Evolutionary conservation across 345 rosid species (phyloP).

Genomic region (Microthlaspi erraticum): DNA sequence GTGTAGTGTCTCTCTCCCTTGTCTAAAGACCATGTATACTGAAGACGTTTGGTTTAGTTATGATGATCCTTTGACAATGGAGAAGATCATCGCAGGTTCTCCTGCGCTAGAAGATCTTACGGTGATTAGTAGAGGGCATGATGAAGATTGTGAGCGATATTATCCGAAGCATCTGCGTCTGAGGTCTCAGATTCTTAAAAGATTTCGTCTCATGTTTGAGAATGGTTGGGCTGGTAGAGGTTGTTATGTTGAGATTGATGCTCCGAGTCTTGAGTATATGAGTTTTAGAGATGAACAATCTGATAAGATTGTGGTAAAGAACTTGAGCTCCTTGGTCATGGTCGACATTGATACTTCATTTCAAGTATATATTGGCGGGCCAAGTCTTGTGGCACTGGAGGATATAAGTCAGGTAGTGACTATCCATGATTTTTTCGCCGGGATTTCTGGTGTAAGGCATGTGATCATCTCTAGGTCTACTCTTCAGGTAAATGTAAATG

Average conservation of each 20-base stretch:
- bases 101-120: not conserved
- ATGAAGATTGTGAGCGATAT: no score
- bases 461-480: slow-evolving; percentile 11
- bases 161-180: not conserved
- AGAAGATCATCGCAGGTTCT: not conserved
- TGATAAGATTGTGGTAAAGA: not conserved
- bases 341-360: not conserved
- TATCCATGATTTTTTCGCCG: slow-evolving; percentile 3
- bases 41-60: not conserved
- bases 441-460: not conserved
- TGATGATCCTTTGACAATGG: not conserved
- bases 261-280: slow-evolving; percentile 14
- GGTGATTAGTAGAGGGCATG: no score
- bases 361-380: not conserved
- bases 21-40: slow-evolving; percentile 13
- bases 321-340: slow-evolving; percentile 7
- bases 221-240: no score
- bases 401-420: not conserved
- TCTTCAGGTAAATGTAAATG: slow-evolving; percentile 9
- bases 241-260: slow-evolving; percentile 30
- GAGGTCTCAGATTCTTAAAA: not conserved
- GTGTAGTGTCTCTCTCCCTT: slow-evolving; percentile 14
- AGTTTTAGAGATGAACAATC: not conserved
- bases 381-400: not conserved
- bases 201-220: no score